These are phyloP conservation scores for Umbelopsis sp. DNA, from an alignment of 371 early-diverging fungal genomes.

Conservation along the genomic window DNA sequence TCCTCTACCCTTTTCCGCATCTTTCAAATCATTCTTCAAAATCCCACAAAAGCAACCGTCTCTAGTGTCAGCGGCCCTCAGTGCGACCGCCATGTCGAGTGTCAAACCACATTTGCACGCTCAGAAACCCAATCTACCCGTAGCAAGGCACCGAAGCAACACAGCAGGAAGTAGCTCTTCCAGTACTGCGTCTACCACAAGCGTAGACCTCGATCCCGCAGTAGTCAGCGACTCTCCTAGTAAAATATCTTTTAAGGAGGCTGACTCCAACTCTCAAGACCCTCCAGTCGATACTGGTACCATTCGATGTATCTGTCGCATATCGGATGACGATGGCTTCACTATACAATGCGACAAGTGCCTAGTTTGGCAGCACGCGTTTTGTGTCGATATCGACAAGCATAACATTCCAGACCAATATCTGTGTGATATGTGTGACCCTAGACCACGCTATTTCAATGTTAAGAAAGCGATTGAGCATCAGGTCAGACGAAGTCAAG, in stretches of 20 bases:
- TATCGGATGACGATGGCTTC: slow-evolving; percentile 96
- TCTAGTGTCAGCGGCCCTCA: slow-evolving; percentile 16
- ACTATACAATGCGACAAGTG: slow-evolving; percentile 97
- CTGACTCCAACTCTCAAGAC: not conserved
- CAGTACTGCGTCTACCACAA: slow-evolving; percentile 12
- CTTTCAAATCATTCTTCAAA: not conserved
- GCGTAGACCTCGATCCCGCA: slow-evolving; percentile 10
- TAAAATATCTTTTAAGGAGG: slow-evolving; percentile 1
- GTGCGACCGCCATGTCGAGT: slow-evolving; percentile 19
- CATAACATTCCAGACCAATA: slow-evolving; percentile 78
- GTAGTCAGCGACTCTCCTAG: not conserved
- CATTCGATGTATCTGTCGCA: slow-evolving; percentile 95
- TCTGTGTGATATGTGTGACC: slow-evolving; percentile 78
- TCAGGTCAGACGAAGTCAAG: slow-evolving; percentile 14
- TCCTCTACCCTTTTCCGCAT: no score
- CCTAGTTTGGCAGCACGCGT: slow-evolving; percentile 94
- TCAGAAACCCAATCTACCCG: slow-evolving; percentile 9
- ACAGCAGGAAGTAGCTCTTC: slow-evolving; percentile 15
- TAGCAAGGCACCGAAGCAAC: slow-evolving; percentile 11
- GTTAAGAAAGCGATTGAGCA: slow-evolving; percentile 12
- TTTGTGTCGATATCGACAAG: slow-evolving; percentile 74
- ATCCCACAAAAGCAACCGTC: slow-evolving; percentile 18
- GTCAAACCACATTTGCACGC: slow-evolving; percentile 18
- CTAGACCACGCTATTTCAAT: slow-evolving; percentile 6
- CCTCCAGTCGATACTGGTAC: slow-evolving; percentile 73